phyloP scores from a whole-genome alignment of 202 grass and related monocot species.

The Zizania palustris region DNA sequence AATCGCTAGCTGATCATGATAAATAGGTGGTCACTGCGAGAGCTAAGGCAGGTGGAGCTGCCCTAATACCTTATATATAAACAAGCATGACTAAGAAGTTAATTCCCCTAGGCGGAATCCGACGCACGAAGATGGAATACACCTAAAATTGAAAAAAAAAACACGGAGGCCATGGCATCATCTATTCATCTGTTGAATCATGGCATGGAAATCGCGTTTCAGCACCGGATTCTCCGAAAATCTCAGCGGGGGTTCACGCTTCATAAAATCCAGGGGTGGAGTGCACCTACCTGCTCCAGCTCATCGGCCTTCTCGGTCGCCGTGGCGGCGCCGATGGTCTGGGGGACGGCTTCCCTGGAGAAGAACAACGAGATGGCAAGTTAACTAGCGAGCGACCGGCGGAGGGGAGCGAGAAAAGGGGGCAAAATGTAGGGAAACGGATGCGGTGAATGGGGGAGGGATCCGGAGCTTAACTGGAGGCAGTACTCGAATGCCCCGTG shows the following conservation, averaged over 20 bases:
- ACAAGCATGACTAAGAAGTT: not conserved
- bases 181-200: not conserved
- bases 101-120: not conserved
- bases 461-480: slow-evolving; percentile 40
- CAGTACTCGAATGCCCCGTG: slow-evolving; percentile 40
- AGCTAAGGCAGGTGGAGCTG: not conserved
- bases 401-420: not conserved
- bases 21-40: not conserved
- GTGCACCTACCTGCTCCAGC: slow-evolving; percentile 43
- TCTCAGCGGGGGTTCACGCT: not conserved
- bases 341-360: slow-evolving; percentile 39
- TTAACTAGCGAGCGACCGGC: slow-evolving; percentile 10
- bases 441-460: not conserved
- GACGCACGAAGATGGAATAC: not conserved
- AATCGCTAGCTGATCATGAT: not conserved
- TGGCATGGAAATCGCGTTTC: not conserved
- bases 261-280: not conserved
- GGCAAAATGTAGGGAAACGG: not conserved
- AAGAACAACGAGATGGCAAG: slow-evolving; percentile 12
- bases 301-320: slow-evolving; percentile 36
- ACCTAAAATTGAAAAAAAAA: not conserved
- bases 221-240: slow-evolving; percentile 9
- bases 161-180: not conserved
- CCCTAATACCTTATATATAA: not conserved
- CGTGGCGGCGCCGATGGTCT: slow-evolving; percentile 18